These are phyloP conservation scores for Solanum pimpinellifolium DNA, from an alignment of 257 asterid species.

Conservation along the genomic window DNA sequence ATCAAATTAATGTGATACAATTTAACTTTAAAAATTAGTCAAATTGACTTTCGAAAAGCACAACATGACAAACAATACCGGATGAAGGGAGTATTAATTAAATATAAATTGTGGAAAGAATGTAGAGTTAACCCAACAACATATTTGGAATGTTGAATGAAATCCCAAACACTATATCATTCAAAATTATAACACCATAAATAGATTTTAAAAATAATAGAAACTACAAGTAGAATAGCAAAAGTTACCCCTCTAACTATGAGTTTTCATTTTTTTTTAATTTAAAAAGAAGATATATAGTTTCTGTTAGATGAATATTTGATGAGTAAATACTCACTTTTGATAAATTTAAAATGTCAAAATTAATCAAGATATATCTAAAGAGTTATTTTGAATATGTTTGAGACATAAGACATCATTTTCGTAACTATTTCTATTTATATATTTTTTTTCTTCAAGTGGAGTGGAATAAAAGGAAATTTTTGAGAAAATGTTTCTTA, in stretches of 20 bases:
- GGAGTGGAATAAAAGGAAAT: neutral
- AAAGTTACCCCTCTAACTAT: neutral
- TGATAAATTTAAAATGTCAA: neutral
- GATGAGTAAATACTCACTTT: neutral
- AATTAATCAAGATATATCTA: too few relatives aligned
- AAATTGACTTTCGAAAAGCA: too few relatives aligned
- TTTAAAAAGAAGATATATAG: neutral
- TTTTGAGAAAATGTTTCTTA: too few relatives aligned
- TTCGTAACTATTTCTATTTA: neutral
- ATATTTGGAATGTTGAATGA: neutral
- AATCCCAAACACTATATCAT: too few relatives aligned
- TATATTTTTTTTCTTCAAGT: neutral
- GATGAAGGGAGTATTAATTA: neutral
- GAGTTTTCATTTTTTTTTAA: neutral
- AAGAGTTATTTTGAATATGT: neutral
- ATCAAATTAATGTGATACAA: too few relatives aligned
- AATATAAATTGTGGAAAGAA: neutral
- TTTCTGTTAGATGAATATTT: neutral
- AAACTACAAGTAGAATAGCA: neutral
- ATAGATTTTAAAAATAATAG: neutral
- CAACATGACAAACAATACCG: too few relatives aligned
- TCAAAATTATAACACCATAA: neutral
- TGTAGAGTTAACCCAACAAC: neutral
- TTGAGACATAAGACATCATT: neutral
- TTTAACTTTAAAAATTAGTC: too few relatives aligned